Base-by-base conservation (phyloP, 495 filamentous ascomycete genomes). In the Penicillium coffeae region DNA sequence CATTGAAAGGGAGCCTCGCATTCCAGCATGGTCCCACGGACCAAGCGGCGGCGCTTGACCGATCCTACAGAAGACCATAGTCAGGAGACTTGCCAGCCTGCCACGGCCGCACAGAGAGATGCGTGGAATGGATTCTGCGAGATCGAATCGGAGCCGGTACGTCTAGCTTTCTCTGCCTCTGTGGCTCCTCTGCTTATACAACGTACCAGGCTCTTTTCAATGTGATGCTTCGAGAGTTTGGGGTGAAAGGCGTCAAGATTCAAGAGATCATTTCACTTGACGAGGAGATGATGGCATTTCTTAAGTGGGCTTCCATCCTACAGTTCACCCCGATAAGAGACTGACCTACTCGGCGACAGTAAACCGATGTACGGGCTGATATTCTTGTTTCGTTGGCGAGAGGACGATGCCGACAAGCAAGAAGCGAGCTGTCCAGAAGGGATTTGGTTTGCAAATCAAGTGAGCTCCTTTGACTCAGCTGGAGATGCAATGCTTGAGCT, bases 361-460 rank as follows among this genome's bases (percentile, higher is more conserved):
- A 72, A 85, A 55, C 89, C 88, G 18, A 78, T 90, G 9, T 82
- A 90, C 55, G 89, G 90, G 3, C 64, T 96, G 12, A 83, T 97
- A 20, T 94, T 95, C 51, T 78, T 95, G 4, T 92, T 86, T 57
- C 79, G 84, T 49, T 89, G 83, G 67, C 70, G 79, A 36, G 73
- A 81, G 48, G 78, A 85, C 50, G 78, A 85, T 51, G 59, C 69
- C 6, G 67, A 77, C 1, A 76, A 79, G 45, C 72, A 83, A 51
- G 77, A 80, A 54, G 62, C 71, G 9, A 75, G 59, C 34, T 87
- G 84, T 50, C 85, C 87, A 0, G 71, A 83, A 14, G 73, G 83
- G 5, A 65, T 96, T 21, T 98, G 93, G 93, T 96, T 96, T 68
- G 90, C 90, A 12, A 96, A 96, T 56, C 93, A 97, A 71, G 87